A percentile compares a stretch with the other conserved stretches of the same genome.
These are phyloP conservation scores for Durusdinium trenchii DNA, from an alignment of 73 alveolate species.

Conservation along the genomic window DNA sequence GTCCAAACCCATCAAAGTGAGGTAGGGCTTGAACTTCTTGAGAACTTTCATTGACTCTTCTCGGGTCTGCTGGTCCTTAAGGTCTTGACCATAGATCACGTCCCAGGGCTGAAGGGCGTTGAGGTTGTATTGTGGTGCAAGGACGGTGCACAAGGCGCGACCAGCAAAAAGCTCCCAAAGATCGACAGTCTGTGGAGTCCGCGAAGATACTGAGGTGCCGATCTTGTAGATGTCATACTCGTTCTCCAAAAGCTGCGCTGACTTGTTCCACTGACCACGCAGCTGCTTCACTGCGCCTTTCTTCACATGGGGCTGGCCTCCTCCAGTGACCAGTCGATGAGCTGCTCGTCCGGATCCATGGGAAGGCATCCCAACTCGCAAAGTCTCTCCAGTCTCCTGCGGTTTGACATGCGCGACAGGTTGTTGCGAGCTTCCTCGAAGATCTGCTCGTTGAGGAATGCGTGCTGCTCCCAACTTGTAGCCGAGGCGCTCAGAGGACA, in stretches of 20 bases:
- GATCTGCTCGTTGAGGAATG: neutral
- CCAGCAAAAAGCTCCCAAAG: constrained; percentile 37
- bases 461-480: neutral
- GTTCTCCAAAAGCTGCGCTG: neutral
- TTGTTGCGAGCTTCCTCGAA: constrained; percentile 14
- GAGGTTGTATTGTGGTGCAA: neutral
- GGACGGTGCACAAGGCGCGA: neutral
- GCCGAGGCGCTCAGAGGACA: neutral
- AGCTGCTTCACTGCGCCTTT: neutral
- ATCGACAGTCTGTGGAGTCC: neutral
- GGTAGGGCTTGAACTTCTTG: neutral
- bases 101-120: constrained; percentile 32
- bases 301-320: neutral
- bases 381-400: neutral
- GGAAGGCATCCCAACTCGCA: neutral
- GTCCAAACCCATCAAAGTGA: neutral
- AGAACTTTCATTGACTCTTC: too few species aligned
- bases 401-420: neutral
- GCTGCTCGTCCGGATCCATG: neutral
- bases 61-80: neutral
- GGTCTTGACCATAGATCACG: constrained; percentile 17
- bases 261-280: neutral
- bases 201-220: too few species aligned
- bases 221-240: neutral
- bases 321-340: neutral